These are phyloP conservation scores for Ceraceosorus guamensis DNA, from an alignment of 1,284 basidiomycete species.

Conservation along the genomic window DNA sequence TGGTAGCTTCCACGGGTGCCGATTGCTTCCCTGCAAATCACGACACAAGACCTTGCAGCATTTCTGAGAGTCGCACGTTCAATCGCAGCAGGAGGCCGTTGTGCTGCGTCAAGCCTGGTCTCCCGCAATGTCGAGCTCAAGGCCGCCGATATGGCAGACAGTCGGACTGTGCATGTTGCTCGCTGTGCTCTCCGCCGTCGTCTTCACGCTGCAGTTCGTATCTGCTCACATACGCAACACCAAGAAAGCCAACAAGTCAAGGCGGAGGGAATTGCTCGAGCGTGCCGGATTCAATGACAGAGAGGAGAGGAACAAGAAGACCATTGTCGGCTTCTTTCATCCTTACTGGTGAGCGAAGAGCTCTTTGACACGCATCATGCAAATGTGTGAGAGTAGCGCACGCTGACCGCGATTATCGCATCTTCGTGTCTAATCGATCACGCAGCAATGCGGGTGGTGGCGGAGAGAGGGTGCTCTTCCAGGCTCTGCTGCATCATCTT, in stretches of 20 bases:
- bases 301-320: not conserved
- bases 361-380: not conserved
- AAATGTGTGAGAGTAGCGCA: too few relatives aligned
- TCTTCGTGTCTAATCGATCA: not conserved
- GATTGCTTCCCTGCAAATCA: too few relatives aligned
- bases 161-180: constrained; percentile 1
- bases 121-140: too few relatives aligned
- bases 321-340: constrained; percentile 71
- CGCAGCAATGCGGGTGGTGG: constrained; percentile 90
- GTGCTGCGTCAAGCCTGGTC: too few relatives aligned
- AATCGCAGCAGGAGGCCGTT: too few relatives aligned
- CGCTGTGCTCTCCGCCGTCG: constrained; percentile 2
- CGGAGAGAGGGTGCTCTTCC: constrained; percentile 92
- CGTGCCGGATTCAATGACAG: not conserved
- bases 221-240: constrained; percentile 2
- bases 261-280: constrained; percentile 3
- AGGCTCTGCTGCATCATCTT: constrained; percentile 74
- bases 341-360: constrained; percentile 72
- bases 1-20: too few relatives aligned
- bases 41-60: too few relatives aligned
- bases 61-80: too few relatives aligned
- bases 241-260: constrained; percentile 5
- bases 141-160: not conserved
- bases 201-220: constrained; percentile 5
- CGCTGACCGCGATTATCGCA: not conserved